These are phyloP conservation scores for Zygoascus meyerae DNA, from an alignment of 1,139 yeast genomes.

Conservation along the genomic window DNA sequence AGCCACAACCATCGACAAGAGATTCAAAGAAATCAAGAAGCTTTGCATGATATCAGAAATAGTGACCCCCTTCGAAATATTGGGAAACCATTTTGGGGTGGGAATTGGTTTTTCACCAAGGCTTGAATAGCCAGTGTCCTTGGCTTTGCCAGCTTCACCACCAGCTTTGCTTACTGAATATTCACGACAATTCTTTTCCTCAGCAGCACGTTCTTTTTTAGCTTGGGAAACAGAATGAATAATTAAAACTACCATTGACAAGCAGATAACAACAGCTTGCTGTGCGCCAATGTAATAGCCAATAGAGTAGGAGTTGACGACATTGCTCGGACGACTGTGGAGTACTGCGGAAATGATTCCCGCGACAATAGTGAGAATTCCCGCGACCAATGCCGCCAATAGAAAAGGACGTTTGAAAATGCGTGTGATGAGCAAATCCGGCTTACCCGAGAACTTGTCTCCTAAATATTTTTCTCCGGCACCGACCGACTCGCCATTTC, in stretches of 20 bases:
- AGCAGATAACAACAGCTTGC: neutral
- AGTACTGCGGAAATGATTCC: neutral
- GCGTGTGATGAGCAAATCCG: no score
- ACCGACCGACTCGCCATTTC: no score
- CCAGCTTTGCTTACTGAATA: neutral
- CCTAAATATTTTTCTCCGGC: no score
- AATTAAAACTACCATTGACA: neutral
- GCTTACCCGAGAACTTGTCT: no score
- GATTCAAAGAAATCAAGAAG: neutral
- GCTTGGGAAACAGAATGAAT: neutral
- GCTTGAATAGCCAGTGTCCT: neutral
- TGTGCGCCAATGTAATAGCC: neutral
- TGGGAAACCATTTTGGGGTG: neutral
- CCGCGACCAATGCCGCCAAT: neutral
- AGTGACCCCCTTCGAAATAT: neutral
- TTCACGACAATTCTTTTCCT: neutral
- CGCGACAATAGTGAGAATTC: neutral
- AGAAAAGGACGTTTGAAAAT: neutral
- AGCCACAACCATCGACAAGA: neutral
- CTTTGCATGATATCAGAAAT: neutral
- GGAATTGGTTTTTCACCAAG: neutral
- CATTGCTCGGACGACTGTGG: neutral
- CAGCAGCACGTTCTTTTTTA: neutral
- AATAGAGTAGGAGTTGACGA: neutral
- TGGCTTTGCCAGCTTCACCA: neutral